Evolutionary conservation across 2,329 filamentous ascomycete genomes (phyloP).

Genomic region (Colletotrichum cordylinicola): DNA sequence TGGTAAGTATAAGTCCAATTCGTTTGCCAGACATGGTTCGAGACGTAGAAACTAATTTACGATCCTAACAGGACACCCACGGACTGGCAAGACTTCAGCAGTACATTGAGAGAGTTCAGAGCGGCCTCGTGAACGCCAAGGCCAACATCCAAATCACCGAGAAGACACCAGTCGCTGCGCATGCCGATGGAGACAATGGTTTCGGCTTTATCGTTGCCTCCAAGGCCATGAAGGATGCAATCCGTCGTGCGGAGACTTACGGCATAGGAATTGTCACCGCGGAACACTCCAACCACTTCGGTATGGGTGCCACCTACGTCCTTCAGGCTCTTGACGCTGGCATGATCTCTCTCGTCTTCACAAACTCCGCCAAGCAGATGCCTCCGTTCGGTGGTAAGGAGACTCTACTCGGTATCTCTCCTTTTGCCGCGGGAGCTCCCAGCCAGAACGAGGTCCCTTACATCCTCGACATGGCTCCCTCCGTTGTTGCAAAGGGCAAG

Average conservation of each 20-base stretch:
- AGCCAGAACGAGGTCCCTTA: slow-evolving; percentile 62
- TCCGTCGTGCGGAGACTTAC: slow-evolving; percentile 66
- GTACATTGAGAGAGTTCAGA: slow-evolving; percentile 75
- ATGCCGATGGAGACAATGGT: slow-evolving; percentile 70
- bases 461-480: slow-evolving; percentile 77
- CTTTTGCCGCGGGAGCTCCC: slow-evolving; percentile 78
- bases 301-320: slow-evolving; percentile 82
- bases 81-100: slow-evolving; percentile 77
- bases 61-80: slow-evolving; percentile 62
- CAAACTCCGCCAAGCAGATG: slow-evolving; percentile 74
- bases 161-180: slow-evolving; percentile 73
- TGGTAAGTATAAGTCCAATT: slow-evolving; percentile 43
- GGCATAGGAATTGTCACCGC: slow-evolving; percentile 80
- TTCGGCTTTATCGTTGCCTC: slow-evolving; percentile 78
- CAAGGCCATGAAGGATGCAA: slow-evolving; percentile 68
- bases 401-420: slow-evolving; percentile 76
- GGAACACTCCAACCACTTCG: slow-evolving; percentile 82
- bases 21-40: not conserved
- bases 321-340: slow-evolving; percentile 75
- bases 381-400: slow-evolving; percentile 72
- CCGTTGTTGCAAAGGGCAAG: slow-evolving; percentile 71
- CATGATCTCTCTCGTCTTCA: slow-evolving; percentile 75
- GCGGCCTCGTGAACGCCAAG: slow-evolving; percentile 68
- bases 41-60: not conserved
- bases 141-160: slow-evolving; percentile 64